Conservation (phyloP, 805 yeast genomes). For the Blastobotrys robertii region DNA sequence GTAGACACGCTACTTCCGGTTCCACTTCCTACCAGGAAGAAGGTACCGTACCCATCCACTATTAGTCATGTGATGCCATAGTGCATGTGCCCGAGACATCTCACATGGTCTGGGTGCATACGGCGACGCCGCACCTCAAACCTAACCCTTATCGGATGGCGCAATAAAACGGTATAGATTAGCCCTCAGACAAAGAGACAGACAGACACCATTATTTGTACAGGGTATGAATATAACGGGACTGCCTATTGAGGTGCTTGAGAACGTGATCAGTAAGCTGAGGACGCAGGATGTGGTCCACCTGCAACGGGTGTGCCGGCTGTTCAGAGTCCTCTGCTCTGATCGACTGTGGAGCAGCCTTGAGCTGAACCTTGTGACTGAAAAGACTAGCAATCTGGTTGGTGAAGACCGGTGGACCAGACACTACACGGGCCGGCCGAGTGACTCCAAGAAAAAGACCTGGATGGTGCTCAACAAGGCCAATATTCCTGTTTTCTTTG, state of each 20-base stretch:
- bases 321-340: background rate
- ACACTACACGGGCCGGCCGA: slow-evolving; percentile 1
- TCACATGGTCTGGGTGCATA: too few relatives aligned
- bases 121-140: too few relatives aligned
- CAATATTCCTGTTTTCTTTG: slow-evolving; percentile 1
- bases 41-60: too few relatives aligned
- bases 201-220: too few relatives aligned
- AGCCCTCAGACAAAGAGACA: too few relatives aligned
- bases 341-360: slow-evolving; percentile 3
- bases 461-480: slow-evolving; percentile 4
- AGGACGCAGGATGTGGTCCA: background rate
- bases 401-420: slow-evolving; percentile 3
- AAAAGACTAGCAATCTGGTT: background rate
- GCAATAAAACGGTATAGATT: too few relatives aligned
- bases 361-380: slow-evolving; percentile 4
- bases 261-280: background rate
- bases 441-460: background rate
- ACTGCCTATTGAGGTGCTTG: slow-evolving; percentile 3
- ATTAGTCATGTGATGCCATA: too few relatives aligned
- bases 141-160: too few relatives aligned
- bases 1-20: too few relatives aligned
- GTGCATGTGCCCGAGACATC: too few relatives aligned
- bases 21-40: too few relatives aligned
- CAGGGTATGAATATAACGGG: too few relatives aligned
- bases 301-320: slow-evolving; percentile 2